Base-by-base conservation (phyloP, 2,329 filamentous ascomycete genomes). In the Arthroderma uncinatum region DNA sequence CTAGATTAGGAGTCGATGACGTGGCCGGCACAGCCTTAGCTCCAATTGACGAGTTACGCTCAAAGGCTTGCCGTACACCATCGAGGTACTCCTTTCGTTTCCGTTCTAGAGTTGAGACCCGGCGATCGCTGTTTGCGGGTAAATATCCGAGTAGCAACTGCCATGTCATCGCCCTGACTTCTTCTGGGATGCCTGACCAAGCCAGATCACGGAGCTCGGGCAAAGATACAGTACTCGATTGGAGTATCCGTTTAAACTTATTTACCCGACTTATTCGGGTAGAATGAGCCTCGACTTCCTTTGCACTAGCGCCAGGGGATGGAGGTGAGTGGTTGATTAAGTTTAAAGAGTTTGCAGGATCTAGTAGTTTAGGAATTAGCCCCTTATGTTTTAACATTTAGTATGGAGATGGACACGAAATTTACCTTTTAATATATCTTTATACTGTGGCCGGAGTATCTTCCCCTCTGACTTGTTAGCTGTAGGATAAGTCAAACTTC, bases 101-200 rank as follows among this genome's bases (percentile, higher is more conserved):
- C 59, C 93, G 80, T 69, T 98, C 93, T 8, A 98, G 78, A 0
- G 91, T 93, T 0, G 88, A 82, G 6, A 97, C 88, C 55, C 94
- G 83, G 61, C 93, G 81, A 70, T 98, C 94, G 65, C 90, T 95
- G 68, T 90, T 96, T n/a, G 92, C 94, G 1, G 94, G 93, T 3
- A 98, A 80, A 70, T 98, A 98, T 58, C 92, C 93, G 23, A 98
- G 82, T 19, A 98, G 79, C 23, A 98, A 79, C 72, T 97, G 91
- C 93, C 93, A 98, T n/a, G 92, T 93, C 86, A 98, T 96, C 54
- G 93, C 89, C 57, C 94, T 88, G 16, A 98, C 90, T 74, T 98
- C 94, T 65, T 89, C 86, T 0, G 93, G 94, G 36, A 97, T 82
- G 10, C 93, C 93, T 55, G 91, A 93, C 93, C 94, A 98, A 30